Percentiles rank a stretch among this genome's conserved stretches.
Conservation (phyloP, 2,329 filamentous ascomycete genomes). For the Orbilia quercus region DNA sequence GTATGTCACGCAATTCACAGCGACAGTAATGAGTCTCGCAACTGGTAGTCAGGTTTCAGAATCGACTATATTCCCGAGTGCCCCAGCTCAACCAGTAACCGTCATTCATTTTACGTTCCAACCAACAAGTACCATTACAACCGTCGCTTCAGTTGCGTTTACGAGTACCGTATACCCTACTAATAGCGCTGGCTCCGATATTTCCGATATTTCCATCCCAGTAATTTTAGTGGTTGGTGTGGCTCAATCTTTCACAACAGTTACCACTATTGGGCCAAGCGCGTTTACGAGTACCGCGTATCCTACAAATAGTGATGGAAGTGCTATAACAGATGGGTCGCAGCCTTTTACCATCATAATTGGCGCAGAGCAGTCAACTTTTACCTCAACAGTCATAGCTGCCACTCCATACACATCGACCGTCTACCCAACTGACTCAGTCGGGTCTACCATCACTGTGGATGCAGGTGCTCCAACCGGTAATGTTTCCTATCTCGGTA, state of each 20-base stretch:
- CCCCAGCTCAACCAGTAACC: background rate
- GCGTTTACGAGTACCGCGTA: too few relatives aligned
- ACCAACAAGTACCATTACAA: background rate
- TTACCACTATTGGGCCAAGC: background rate
- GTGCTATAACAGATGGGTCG: too few relatives aligned
- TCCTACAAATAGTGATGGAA: too few relatives aligned
- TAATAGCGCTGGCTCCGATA: too few relatives aligned
- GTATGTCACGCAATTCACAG: background rate
- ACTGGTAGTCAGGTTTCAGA: background rate
- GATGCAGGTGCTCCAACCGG: conserved; percentile 6
- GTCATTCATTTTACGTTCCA: background rate
- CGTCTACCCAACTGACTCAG: background rate
- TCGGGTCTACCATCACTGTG: conserved; percentile 11
- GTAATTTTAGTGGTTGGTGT: too few relatives aligned
- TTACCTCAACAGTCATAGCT: too few relatives aligned
- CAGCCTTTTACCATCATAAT: too few relatives aligned
- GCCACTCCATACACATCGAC: conserved; percentile 8
- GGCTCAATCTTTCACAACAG: too few relatives aligned
- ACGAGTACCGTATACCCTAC: too few relatives aligned
- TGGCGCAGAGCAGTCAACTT: too few relatives aligned
- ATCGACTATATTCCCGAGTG: background rate
- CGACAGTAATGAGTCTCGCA: background rate
- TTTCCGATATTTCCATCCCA: too few relatives aligned
- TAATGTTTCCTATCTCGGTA: conserved; percentile 6
- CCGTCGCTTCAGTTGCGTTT: background rate